Base-by-base conservation (phyloP, 2,329 filamentous ascomycete genomes). In the Beauveria australis region DNA sequence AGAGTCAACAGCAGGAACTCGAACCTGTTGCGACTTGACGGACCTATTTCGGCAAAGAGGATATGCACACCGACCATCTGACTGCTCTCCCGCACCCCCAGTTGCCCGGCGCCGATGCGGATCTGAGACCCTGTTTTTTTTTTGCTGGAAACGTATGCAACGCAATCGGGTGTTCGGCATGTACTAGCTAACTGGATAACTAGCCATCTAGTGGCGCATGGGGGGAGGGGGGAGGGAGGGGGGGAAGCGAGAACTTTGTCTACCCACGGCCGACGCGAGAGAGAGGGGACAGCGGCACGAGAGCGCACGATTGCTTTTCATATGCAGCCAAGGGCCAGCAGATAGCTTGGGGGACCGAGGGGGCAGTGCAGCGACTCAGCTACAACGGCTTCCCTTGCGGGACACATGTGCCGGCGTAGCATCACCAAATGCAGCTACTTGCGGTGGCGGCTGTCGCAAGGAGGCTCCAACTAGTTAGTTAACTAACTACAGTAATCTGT, bases 121-220 rank as follows among this genome's bases (percentile, higher is more conserved):
- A 59, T 59, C 49, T 53, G 28, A 47, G 49, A 37, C 57, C 57
- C 57, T 53, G n/a, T n/a, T n/a, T 28, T 47, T 59, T 53, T 59
- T 59, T 47, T 12, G 40, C 40, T 51, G 10, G 10, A 26, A 40
- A 40, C 19, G 6, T 37, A 53, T 53, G 41, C 49, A 59, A 46
- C n/a, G 41, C 57, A 26, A 59, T 59, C 57, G 57, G 57, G 12
- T 53, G 49, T 53, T 59, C 57, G 57, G 57, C 57, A 59, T 22
- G 49, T 18, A 19, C n/a, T 12, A 24, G 0, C 30, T 4, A 24
- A 1, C 30, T 4, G 3, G 5, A 3, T 9, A 3, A 28, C 28
- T 37, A 14, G 48, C 40, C 24, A 33, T 46, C 40, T 24, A 53
- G 49, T 53, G 57, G 40, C 57, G 26, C 12, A n/a, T 1, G 19